phyloP scores from a whole-genome alignment of 257 asterid genomes.

The Vinca minor region DNA sequence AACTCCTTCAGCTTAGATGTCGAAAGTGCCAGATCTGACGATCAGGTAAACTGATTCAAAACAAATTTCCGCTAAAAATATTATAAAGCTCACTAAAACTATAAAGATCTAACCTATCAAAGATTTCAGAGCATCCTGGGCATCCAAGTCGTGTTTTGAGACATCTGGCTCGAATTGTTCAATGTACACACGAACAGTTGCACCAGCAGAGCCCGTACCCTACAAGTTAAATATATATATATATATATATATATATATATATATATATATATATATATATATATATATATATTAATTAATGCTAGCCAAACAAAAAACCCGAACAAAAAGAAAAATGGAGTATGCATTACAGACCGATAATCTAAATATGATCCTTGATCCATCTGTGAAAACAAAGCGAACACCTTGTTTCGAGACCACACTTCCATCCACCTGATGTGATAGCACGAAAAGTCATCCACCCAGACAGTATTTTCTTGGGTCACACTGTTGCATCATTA shows the following conservation, averaged over 20 bases:
- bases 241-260: too few relatives aligned
- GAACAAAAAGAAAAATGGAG: too few relatives aligned
- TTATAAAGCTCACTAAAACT: too few relatives aligned
- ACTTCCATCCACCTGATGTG: constrained; percentile 80
- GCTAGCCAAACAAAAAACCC: constrained; percentile 10
- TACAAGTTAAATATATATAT: constrained; percentile 19
- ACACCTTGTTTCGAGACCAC: constrained; percentile 84
- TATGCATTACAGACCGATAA: constrained; percentile 57
- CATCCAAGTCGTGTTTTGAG: constrained; percentile 71
- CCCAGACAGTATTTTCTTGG: background rate
- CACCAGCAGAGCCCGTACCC: constrained; percentile 99
- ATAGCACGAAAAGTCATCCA: constrained; percentile 12
- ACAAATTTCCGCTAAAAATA: too few relatives aligned
- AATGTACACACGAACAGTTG: constrained; percentile 73
- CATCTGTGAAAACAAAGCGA: constrained; percentile 81
- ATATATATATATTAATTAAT: too few relatives aligned
- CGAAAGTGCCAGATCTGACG: constrained; percentile 82
- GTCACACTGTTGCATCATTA: constrained; percentile 1
- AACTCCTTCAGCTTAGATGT: constrained; percentile 74
- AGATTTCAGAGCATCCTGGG: constrained; percentile 75
- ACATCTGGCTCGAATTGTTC: constrained; percentile 85
- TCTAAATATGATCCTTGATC: constrained; percentile 85
- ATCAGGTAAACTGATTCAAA: too few relatives aligned
- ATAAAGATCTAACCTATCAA: constrained; percentile 51
- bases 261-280: too few relatives aligned